These are phyloP conservation scores for Pythium chondricola DNA, from an alignment of 352 stramenopile species.

Conservation along the genomic window DNA sequence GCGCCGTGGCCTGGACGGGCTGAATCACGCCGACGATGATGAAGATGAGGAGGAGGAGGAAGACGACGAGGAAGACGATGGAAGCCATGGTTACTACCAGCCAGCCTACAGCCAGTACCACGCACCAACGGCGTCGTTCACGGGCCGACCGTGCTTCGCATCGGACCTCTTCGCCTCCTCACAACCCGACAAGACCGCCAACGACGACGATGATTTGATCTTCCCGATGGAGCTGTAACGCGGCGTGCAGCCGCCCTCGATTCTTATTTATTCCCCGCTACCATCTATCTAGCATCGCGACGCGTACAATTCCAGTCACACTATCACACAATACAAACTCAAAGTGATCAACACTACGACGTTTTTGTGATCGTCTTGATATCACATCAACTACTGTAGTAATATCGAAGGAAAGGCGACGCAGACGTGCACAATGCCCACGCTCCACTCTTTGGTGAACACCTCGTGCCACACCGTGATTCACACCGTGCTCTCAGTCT, in stretches of 20 bases:
- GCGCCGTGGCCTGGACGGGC: constrained; percentile 10
- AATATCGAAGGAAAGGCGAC: too few species aligned
- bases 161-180: background rate
- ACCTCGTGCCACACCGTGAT: too few species aligned
- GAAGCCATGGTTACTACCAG: constrained; percentile 11
- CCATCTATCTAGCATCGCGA: too few species aligned
- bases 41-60: constrained; percentile 15
- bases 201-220: constrained; percentile 15
- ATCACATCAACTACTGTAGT: too few species aligned
- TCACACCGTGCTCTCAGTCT: too few species aligned
- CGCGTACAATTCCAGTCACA: too few species aligned
- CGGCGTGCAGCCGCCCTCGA: too few species aligned
- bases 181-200: background rate
- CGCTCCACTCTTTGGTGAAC: too few species aligned
- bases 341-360: too few species aligned
- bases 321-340: too few species aligned
- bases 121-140: constrained; percentile 11
- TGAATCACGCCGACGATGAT: constrained; percentile 7
- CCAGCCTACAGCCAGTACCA: constrained; percentile 19
- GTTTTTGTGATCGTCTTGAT: too few species aligned
- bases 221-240: constrained; percentile 21
- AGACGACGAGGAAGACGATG: constrained; percentile 8
- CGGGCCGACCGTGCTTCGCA: constrained; percentile 6
- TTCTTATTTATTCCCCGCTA: constrained; percentile 8
- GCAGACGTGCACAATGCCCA: too few species aligned